Base-by-base conservation (phyloP, 2,329 filamentous ascomycete genomes). In the Dactylella cylindrospora region DNA sequence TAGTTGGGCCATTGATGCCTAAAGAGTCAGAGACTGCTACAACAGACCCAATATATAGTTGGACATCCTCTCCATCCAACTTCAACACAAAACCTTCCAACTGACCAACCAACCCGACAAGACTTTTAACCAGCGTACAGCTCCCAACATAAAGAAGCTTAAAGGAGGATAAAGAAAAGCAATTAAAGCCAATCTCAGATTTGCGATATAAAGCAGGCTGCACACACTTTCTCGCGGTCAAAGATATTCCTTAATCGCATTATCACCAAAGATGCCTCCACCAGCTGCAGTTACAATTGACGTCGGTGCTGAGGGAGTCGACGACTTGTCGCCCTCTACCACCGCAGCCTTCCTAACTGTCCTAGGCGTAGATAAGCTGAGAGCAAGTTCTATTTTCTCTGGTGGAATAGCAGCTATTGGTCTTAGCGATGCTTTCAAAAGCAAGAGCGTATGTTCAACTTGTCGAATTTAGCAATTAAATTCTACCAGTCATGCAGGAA, bases 381-480 rank as follows among this genome's bases (percentile, higher is more conserved):
- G 59, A 15, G 59, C 59, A n/a, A 64, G 55, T 25, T 50, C 59
- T 31, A 36, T 55, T 13, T 64, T 64, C 35, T 39, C 43, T 45
- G 59, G 59, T 23, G 59, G 59, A 25, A 64, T 64, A 22, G 59
- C 59, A 28, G 59, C 59, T 15, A 36, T 55, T 31, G 59, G 59
- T 20, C 26, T 64, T 15, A 64, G 59, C 32, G 59, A 64, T 55
- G 59, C 59, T 8, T 64, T 55, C 50, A 64, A 64, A 20, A 64
- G 59, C 50, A 55, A 55, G 29, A 61, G 47, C 15, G 55, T 61
- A 61, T 38, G 55, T 29, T 43, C 28, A 31, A 28, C 25, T 31
- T 19, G 10, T 31, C 13, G 13, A 31, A 31, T 9, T 9, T 13
- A 31, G 28, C 28, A 9, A 31, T 8, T 8, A 31, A 23, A 8